phyloP scores from a whole-genome alignment of 805 yeast genomes.

The Nakazawaea pomicola region DNA sequence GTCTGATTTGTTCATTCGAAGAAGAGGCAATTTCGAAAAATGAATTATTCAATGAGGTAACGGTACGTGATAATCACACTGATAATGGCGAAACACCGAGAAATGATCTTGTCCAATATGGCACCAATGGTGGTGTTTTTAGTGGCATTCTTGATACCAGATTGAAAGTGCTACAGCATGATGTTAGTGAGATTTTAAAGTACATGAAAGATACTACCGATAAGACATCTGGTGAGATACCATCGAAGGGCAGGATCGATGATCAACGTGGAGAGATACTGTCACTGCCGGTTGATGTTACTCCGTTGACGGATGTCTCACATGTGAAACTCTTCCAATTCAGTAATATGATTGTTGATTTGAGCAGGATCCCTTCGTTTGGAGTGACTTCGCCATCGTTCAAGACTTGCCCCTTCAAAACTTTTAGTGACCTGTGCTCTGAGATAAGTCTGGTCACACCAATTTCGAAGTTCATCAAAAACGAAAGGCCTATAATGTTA shows the following conservation, averaged over 20 bases:
- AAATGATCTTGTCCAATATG: background rate
- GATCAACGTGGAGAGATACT: too few species aligned
- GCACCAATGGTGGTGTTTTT: background rate
- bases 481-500: slow-evolving; percentile 8
- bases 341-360: slow-evolving; percentile 16
- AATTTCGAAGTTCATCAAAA: slow-evolving; percentile 24
- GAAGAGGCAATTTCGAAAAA: slow-evolving; percentile 17
- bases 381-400: slow-evolving; percentile 33
- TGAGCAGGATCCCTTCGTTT: slow-evolving; percentile 20
- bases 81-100: background rate
- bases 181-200: slow-evolving; percentile 30
- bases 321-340: slow-evolving; percentile 14
- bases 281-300: slow-evolving; percentile 9
- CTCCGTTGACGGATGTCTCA: slow-evolving; percentile 13
- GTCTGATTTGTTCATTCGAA: slow-evolving; percentile 48
- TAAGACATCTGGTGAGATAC: slow-evolving; percentile 6
- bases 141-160: slow-evolving; percentile 17
- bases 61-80: slow-evolving; percentile 5
- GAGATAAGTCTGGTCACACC: slow-evolving; percentile 30
- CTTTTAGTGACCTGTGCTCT: slow-evolving; percentile 30
- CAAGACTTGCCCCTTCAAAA: slow-evolving; percentile 38
- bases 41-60: slow-evolving; percentile 7
- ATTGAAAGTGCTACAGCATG: slow-evolving; percentile 29
- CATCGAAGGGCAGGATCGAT: too few species aligned
- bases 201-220: slow-evolving; percentile 17